Evolutionary conservation across 768 basidiomycete species (phyloP), one percentile per base, ranked within the genome.

Genomic region (Suillus placidus): DNA sequence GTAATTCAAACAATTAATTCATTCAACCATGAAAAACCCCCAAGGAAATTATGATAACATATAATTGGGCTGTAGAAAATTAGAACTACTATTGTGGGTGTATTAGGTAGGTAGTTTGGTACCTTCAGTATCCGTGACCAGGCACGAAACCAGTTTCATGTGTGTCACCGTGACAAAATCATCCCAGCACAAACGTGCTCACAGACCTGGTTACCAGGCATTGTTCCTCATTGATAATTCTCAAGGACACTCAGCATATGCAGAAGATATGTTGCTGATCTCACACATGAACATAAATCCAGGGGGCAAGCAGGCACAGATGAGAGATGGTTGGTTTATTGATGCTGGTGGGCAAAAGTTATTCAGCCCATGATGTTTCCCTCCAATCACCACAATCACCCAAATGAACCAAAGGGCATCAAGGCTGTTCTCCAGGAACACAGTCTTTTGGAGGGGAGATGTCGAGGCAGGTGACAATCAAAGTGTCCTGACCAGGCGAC

Each of bases 271-370:
- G 1, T 40, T 74, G 6, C n/a, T 71, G 18, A 57, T 57, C 37
- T 60, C 51, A 1, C 58, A 62, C 5, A 76, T 76, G 75, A 74
- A 76, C 64, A 9, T 75, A 3, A 64, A 65, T 32, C 71, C 68
- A 1, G 74, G 69, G 0, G 73, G 73, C 2, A 71, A 71, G 34
- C 72, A 73, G 45, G 69, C 74, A 13, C 26, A 26, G 0, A 64
- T 75, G 67, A 79, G 81, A 47, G 26, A 73, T 73, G 76, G 77
- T 0, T 82, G 76, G 77, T 78, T 71, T 49, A 65, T 70, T 3
- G 12, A 64, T 4, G 51, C 7, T 52, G 35, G 75, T 67, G 73
- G 74, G 40, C 40, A 18, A 72, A 67, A 57, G 60, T 78, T 52
- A 65, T 20, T n/a, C 55, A 66, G 35, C 9, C 14, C 34, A 81